Conservation (phyloP, 768 basidiomycete species). For the Boletus vermiculosoides region DNA sequence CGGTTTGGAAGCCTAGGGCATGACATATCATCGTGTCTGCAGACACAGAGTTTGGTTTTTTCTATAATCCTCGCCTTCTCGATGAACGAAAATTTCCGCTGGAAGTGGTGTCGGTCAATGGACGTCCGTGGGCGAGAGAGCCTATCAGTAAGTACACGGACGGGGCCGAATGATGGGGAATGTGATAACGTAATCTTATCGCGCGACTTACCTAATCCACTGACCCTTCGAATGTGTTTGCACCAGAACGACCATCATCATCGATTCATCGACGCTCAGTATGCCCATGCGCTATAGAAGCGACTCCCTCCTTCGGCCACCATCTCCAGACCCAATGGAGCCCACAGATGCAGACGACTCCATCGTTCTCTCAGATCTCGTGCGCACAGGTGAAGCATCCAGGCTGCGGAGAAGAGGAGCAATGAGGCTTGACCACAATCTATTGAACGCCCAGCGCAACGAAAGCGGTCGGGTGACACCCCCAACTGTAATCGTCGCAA, state of each 20-base stretch:
- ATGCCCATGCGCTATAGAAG: slow-evolving; percentile 35
- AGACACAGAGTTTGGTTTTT: too few relatives aligned
- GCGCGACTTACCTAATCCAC: slow-evolving; percentile 9
- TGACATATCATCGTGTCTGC: too few relatives aligned
- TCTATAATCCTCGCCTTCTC: too few relatives aligned
- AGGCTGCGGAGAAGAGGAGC: slow-evolving; percentile 72
- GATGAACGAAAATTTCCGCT: too few relatives aligned
- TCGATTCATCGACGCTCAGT: slow-evolving; percentile 17
- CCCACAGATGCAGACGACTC: slow-evolving; percentile 60
- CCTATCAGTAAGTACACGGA: too few relatives aligned
- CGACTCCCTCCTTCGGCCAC: slow-evolving; percentile 8
- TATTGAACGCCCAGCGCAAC: slow-evolving; percentile 28
- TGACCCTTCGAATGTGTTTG: slow-evolving; percentile 2
- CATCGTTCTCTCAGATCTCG: slow-evolving; percentile 70
- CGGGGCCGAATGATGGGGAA: neutral
- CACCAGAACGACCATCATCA: slow-evolving; percentile 25
- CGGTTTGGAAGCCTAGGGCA: too few relatives aligned
- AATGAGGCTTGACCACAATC: slow-evolving; percentile 55
- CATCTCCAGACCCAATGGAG: slow-evolving; percentile 21
- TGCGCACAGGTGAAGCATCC: slow-evolving; percentile 73
- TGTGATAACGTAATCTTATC: slow-evolving; percentile 8
- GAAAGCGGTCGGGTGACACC: slow-evolving; percentile 27
- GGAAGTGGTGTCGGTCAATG: too few relatives aligned
- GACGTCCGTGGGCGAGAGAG: too few relatives aligned
- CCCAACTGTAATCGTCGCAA: slow-evolving; percentile 28